Evolutionary conservation across 805 yeast genomes (phyloP), one percentile per base, ranked within the genome.

Genomic region (Ogataea siamensis): DNA sequence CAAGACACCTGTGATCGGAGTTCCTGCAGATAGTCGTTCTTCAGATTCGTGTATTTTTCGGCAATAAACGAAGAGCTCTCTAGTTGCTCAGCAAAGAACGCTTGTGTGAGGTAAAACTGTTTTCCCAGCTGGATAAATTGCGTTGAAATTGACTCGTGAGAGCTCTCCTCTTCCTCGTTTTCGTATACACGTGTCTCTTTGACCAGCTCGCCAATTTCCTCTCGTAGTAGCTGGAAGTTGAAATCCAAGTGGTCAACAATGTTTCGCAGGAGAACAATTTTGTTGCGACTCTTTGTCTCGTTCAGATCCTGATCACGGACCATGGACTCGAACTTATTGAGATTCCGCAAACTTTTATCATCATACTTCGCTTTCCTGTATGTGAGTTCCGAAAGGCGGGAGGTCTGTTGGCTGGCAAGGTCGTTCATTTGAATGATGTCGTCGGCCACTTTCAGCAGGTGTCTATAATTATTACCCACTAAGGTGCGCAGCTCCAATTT

Each of bases 391-490:
- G 51, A 46, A 23, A 64, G 39, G 26, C 49, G 31, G 10, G 46
- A 40, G 37, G 63, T 62, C 32, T 59, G 54, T 1, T 25, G 17
- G 3, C 24, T 43, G 0, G 60, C 48, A 23, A 60, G 45, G 4
- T 51, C 48, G 38, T 61, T 55, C 67, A 64, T 61, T 4, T 47
- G 45, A 17, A 62, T 58, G 5, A 64, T 62, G 41, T 64, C 60
- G 47, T 64, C 67, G 1, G 67, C 67, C 14, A 60, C 67, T 20
- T 55, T 51, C 10, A 64, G 37, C 27, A 64, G 49, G 34, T 64
- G 67, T 34, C 67, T 45, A 33, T 64, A 64, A 37, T 62, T 64
- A 29, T 36, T 43, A 9, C 66, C 66, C 21, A 64, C 67, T 20
- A 63, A 37, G 8, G 49, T 30, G 18, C 64, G 46, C 25, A 64